These are phyloP conservation scores for Chrysosporium queenslandicum DNA, from an alignment of 2,329 filamentous ascomycete genomes.

Conservation along the genomic window DNA sequence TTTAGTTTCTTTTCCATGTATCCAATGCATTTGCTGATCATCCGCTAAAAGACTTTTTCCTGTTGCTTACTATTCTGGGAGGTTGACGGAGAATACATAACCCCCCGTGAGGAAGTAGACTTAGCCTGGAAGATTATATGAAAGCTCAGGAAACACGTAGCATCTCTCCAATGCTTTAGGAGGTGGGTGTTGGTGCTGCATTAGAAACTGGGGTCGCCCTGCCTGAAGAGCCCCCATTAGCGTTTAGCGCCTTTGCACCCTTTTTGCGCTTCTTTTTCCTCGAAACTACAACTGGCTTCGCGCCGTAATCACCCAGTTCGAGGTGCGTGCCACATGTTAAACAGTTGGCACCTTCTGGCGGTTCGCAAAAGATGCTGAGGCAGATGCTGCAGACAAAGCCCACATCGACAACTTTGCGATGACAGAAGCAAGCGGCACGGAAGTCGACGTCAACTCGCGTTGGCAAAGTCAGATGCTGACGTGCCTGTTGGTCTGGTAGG, in stretches of 20 bases:
- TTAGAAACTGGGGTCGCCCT: conserved; percentile 53
- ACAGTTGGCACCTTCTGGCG: conserved; percentile 56
- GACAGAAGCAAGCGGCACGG: conserved; percentile 95
- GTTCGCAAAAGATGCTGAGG: conserved; percentile 79
- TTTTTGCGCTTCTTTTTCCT: conserved; percentile 71
- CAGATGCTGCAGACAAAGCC: conserved; percentile 96
- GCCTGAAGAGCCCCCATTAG: conserved; percentile 38
- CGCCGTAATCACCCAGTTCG: conserved; percentile 62
- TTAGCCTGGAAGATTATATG: neutral
- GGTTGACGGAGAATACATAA: neutral
- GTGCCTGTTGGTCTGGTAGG: conserved; percentile 58
- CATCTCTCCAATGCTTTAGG: neutral
- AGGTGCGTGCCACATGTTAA: conserved; percentile 74
- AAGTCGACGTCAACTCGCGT: conserved; percentile 87
- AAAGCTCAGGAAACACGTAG: neutral
- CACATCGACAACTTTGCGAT: conserved; percentile 78
- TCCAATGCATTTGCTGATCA: neutral
- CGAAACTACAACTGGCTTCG: conserved; percentile 63
- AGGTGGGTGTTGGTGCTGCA: conserved; percentile 28
- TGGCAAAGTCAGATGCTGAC: conserved; percentile 61
- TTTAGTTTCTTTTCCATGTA: neutral
- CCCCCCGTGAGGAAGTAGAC: neutral
- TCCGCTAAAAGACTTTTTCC: neutral
- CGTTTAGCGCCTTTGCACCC: conserved; percentile 28
- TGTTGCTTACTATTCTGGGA: neutral